These are phyloP conservation scores for Rhodotorula toruloides DNA, from an alignment of 768 basidiomycete species.

Conservation along the genomic window DNA sequence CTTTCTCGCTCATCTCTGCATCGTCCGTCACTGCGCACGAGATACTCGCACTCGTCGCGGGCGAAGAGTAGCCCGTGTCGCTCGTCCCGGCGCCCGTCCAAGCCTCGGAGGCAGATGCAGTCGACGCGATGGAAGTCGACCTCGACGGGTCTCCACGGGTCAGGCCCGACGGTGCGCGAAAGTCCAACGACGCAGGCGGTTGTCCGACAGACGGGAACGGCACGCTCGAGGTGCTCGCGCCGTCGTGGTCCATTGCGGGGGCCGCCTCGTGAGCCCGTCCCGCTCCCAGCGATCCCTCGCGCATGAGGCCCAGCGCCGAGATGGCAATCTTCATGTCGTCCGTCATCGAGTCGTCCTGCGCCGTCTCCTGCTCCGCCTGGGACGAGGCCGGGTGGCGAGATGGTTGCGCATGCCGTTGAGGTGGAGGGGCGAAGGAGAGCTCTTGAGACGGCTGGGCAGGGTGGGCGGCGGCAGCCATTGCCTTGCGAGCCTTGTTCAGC, in stretches of 20 bases:
- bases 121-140: constrained; percentile 23
- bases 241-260: neutral
- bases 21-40: neutral
- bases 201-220: neutral
- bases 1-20: neutral
- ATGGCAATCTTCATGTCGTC: constrained; percentile 26
- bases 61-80: constrained; percentile 12
- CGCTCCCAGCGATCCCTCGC: neutral
- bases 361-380: too few relatives aligned
- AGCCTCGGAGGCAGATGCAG: constrained; percentile 15
- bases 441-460: too few relatives aligned
- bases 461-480: too few relatives aligned
- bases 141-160: constrained; percentile 4
- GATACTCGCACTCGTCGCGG: constrained; percentile 1
- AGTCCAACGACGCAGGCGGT: neutral
- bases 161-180: neutral
- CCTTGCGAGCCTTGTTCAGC: too few relatives aligned
- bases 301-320: constrained; percentile 20
- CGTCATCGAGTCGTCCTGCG: constrained; percentile 23
- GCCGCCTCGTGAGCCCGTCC: neutral
- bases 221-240: neutral
- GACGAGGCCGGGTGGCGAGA: too few relatives aligned
- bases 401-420: too few relatives aligned
- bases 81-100: constrained; percentile 11
- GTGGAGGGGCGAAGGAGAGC: too few relatives aligned